phyloP scores from a whole-genome alignment of 371 early-diverging fungal species.

The Dinochytrium kinnereticum region DNA sequence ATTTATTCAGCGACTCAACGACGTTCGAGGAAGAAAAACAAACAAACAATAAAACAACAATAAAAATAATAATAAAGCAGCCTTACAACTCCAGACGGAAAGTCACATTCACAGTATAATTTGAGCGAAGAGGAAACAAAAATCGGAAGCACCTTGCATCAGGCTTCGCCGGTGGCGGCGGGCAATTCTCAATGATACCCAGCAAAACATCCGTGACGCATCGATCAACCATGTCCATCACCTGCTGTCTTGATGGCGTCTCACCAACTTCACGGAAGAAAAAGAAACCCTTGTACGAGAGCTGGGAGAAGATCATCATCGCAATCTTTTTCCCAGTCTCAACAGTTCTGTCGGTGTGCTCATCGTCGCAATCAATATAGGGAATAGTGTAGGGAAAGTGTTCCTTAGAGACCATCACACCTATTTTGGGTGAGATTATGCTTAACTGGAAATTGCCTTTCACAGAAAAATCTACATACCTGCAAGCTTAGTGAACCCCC shows the following conservation, averaged over 20 bases:
- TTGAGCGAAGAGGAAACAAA: conserved; percentile 50
- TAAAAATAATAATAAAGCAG: too few species aligned
- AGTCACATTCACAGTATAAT: conserved; percentile 72
- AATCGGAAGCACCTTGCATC: conserved; percentile 4
- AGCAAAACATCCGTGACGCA: background rate
- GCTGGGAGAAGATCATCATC: background rate
- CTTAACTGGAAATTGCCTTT: background rate
- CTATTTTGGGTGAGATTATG: background rate
- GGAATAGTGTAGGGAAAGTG: background rate
- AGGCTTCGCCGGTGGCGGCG: background rate
- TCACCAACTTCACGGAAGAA: background rate
- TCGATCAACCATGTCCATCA: background rate
- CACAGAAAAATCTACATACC: background rate
- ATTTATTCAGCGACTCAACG: too few species aligned
- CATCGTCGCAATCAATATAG: background rate
- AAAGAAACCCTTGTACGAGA: background rate
- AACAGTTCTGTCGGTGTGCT: background rate
- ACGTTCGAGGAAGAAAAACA: too few species aligned
- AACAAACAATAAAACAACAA: too few species aligned
- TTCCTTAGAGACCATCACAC: background rate
- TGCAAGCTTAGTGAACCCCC: background rate
- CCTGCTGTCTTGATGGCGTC: background rate
- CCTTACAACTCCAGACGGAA: too few species aligned
- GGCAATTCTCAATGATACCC: background rate
- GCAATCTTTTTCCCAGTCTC: conserved; percentile 1